phyloP scores from a whole-genome alignment of 331 rosid genomes.

The Rosa hybrid region DNA sequence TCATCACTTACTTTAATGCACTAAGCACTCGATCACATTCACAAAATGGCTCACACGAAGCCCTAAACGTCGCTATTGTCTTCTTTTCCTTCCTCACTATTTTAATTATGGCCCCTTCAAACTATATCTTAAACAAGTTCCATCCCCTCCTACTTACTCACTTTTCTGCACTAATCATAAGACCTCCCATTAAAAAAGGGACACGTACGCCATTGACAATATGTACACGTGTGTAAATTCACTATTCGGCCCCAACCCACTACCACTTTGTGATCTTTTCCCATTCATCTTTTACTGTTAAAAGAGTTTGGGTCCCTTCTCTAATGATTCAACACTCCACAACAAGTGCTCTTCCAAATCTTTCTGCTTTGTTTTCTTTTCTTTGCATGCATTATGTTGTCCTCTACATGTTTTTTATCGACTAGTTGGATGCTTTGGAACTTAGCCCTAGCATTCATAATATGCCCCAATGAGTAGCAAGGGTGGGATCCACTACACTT shows the following conservation, averaged over 20 bases:
- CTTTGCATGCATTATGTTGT: conserved; percentile 49
- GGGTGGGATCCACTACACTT: conserved; percentile 22
- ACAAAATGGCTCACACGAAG: conserved; percentile 28
- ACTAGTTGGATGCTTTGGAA: conserved; percentile 21
- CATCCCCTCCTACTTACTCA: conserved; percentile 9
- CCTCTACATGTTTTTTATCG: conserved; percentile 33
- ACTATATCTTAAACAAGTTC: neutral
- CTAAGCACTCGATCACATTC: conserved; percentile 30
- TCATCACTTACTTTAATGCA: conserved; percentile 15
- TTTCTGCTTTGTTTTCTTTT: conserved; percentile 34
- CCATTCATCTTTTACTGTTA: neutral
- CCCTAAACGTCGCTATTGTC: conserved; percentile 33
- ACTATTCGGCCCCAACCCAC: conserved; percentile 23
- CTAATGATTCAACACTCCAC: conserved; percentile 37
- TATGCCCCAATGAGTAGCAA: conserved; percentile 23
- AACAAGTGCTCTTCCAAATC: conserved; percentile 31
- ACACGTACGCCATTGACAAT: conserved; percentile 20
- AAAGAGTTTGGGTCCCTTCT: conserved; percentile 2
- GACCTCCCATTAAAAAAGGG: conserved; percentile 32
- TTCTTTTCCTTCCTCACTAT: neutral
- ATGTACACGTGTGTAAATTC: conserved; percentile 23
- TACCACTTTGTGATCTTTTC: conserved; percentile 16
- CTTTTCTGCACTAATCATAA: conserved; percentile 36
- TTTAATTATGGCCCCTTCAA: conserved; percentile 6
- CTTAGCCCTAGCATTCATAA: conserved; percentile 22